Evolutionary conservation across 139 green algal species (phyloP).

Genomic region (Astrephomene gubernaculifera): DNA sequence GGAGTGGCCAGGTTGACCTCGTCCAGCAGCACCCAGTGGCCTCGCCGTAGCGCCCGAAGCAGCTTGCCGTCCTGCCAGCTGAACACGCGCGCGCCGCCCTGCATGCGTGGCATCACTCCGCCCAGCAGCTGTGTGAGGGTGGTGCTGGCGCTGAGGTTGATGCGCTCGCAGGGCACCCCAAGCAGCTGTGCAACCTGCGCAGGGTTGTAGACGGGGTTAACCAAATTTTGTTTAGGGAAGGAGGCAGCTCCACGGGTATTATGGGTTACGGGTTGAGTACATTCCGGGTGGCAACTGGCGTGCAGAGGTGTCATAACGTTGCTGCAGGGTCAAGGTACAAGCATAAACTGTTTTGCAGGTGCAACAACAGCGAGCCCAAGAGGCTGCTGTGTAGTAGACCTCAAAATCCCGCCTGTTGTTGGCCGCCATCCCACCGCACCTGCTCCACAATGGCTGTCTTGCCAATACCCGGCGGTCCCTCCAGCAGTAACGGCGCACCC

Average conservation of each 20-base stretch:
- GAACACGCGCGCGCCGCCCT: slow-evolving; percentile 68
- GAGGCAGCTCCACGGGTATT: too few species aligned
- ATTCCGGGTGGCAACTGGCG: too few species aligned
- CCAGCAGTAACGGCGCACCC: slow-evolving; percentile 49
- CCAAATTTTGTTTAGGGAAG: too few species aligned
- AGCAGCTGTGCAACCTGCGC: slow-evolving; percentile 45
- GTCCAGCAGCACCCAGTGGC: slow-evolving; percentile 94
- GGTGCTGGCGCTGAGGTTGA: slow-evolving; percentile 54
- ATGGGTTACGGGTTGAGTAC: too few species aligned
- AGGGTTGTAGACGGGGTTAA: too few species aligned
- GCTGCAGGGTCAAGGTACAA: too few species aligned
- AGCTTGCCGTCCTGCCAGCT: slow-evolving; percentile 67
- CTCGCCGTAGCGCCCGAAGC: slow-evolving; percentile 76
- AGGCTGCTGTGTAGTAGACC: too few species aligned
- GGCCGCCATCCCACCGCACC: too few species aligned
- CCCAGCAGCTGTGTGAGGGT: slow-evolving; percentile 53
- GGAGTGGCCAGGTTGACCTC: slow-evolving; percentile 89
- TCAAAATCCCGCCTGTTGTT: too few species aligned
- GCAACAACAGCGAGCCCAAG: too few species aligned
- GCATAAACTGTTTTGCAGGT: too few species aligned
- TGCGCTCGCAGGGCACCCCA: slow-evolving; percentile 38
- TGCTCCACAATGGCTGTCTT: slow-evolving; percentile 55
- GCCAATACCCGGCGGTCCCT: slow-evolving; percentile 54
- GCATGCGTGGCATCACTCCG: slow-evolving; percentile 40
- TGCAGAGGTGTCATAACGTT: too few species aligned